Percentiles rank a stretch among this genome's conserved stretches.
These are phyloP conservation scores for Penicillium sp. DNA, from an alignment of 2,329 filamentous ascomycete genomes.

Conservation along the genomic window DNA sequence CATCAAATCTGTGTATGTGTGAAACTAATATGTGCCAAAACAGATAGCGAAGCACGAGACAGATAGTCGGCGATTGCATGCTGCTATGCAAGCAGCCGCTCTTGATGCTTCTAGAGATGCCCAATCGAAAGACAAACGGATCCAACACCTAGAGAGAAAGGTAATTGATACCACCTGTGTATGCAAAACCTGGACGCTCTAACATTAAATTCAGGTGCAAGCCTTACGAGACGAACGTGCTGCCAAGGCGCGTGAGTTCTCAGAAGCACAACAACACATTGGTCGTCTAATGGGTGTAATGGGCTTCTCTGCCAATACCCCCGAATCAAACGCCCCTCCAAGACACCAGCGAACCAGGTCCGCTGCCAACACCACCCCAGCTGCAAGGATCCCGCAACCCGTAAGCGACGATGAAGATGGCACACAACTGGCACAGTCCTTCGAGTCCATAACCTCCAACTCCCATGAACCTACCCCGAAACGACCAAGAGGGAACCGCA, in stretches of 20 bases:
- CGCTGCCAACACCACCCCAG: slow-evolving; percentile 8
- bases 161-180: slow-evolving; percentile 9
- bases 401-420: slow-evolving; percentile 18
- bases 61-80: slow-evolving; percentile 26
- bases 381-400: slow-evolving; percentile 12
- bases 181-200: background rate
- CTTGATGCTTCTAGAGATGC: slow-evolving; percentile 26
- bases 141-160: slow-evolving; percentile 35
- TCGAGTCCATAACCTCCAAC: slow-evolving; percentile 18
- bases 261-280: slow-evolving; percentile 41
- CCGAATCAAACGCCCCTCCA: slow-evolving; percentile 10
- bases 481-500: slow-evolving; percentile 24
- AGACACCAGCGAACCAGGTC: slow-evolving; percentile 20
- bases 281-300: slow-evolving; percentile 39
- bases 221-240: slow-evolving; percentile 35
- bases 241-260: slow-evolving; percentile 39
- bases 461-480: slow-evolving; percentile 27
- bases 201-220: slow-evolving; percentile 27
- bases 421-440: slow-evolving; percentile 21
- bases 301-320: slow-evolving; percentile 31
- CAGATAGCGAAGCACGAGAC: slow-evolving; percentile 26
- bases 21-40: background rate
- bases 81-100: slow-evolving; percentile 24
- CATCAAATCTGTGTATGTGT: background rate
- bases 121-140: slow-evolving; percentile 31